Conservation (phyloP, 257 asterid species). For the Apocynum venetum region DNA sequence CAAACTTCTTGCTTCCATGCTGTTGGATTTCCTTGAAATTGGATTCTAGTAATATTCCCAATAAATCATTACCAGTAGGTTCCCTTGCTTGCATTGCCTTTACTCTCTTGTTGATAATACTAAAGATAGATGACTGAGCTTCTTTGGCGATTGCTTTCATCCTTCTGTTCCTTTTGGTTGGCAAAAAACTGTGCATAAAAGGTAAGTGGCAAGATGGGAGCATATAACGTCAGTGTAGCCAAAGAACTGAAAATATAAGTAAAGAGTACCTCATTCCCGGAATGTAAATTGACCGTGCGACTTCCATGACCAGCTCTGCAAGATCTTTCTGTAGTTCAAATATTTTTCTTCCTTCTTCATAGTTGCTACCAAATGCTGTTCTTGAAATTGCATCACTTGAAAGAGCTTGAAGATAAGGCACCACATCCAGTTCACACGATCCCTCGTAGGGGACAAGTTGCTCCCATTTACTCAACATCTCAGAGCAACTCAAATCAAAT, state of each 20-base stretch:
- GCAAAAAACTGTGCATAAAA: conserved; percentile 35
- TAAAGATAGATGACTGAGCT: conserved; percentile 30
- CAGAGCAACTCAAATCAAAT: conserved; percentile 43
- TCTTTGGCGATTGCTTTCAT: conserved; percentile 38
- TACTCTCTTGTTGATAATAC: conserved; percentile 35
- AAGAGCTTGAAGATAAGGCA: conserved; percentile 48
- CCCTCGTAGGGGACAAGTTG: conserved; percentile 22
- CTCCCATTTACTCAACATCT: conserved; percentile 62
- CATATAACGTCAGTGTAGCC: background rate
- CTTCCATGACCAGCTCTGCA: conserved; percentile 15
- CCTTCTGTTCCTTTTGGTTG: conserved; percentile 38
- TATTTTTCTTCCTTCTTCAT: conserved; percentile 23
- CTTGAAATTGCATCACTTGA: conserved; percentile 58
- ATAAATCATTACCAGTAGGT: conserved; percentile 24
- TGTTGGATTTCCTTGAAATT: conserved; percentile 23
- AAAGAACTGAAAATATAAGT: background rate
- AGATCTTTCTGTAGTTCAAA: conserved; percentile 57
- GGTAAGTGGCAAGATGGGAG: background rate
- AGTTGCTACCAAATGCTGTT: too few relatives aligned
- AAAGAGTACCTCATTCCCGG: conserved; percentile 42
- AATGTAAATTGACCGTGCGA: conserved; percentile 20
- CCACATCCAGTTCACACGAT: conserved; percentile 48
- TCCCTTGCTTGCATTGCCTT: conserved; percentile 37
- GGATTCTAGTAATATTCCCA: conserved; percentile 25
- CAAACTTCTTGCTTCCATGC: conserved; percentile 13